Percentiles rank a stretch among this genome's conserved stretches.
phyloP scores from a whole-genome alignment of 148 eudicot genomes.

The Euryodendron excelsum region DNA sequence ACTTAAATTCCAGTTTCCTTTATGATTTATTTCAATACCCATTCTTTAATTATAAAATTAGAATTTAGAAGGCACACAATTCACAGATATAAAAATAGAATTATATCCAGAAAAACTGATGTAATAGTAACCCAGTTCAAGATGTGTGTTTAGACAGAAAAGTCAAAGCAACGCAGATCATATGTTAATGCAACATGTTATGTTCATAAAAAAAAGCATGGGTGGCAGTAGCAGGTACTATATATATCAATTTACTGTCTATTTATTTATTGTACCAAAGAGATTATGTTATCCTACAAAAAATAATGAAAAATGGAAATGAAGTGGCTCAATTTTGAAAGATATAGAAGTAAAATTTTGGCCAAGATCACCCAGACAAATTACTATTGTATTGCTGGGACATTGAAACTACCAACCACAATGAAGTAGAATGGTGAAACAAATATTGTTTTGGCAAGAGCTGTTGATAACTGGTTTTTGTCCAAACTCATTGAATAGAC shows the following conservation, averaged over 20 bases:
- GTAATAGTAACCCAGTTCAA: background rate
- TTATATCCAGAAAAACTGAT: background rate
- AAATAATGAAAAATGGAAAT: background rate
- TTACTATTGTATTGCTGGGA: too few species aligned
- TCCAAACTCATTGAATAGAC: too few species aligned
- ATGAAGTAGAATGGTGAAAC: too few species aligned
- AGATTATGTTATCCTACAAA: background rate
- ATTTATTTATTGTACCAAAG: background rate
- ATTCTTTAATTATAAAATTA: background rate
- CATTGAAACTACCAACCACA: too few species aligned
- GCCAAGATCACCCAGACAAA: too few species aligned
- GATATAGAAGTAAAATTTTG: background rate
- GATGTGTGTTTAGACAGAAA: conserved; percentile 6
- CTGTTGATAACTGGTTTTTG: too few species aligned
- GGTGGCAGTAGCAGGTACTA: background rate
- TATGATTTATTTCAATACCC: background rate
- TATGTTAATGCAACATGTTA: background rate
- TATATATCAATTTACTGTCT: background rate
- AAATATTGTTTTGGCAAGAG: too few species aligned
- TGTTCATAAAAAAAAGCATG: background rate
- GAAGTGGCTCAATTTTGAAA: background rate
- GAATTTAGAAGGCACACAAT: background rate
- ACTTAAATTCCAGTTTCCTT: background rate
- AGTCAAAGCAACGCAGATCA: background rate
- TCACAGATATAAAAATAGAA: background rate